Evolutionary conservation across 768 basidiomycete species (phyloP).

Genomic region (Mycena indigotica): DNA sequence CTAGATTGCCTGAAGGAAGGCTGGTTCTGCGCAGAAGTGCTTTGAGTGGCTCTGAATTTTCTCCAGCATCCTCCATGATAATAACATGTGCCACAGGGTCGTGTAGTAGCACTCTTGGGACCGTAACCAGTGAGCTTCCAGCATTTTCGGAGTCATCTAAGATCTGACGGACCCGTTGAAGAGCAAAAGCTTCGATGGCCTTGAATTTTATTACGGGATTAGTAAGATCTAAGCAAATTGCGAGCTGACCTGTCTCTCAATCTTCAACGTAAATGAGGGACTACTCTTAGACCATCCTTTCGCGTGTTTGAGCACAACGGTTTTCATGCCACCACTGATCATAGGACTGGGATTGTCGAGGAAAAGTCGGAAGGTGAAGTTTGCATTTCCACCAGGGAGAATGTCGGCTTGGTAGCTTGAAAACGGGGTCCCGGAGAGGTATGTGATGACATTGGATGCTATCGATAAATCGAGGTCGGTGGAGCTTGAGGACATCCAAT

Average conservation of each 20-base stretch:
- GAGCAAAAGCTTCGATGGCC: constrained; percentile 49
- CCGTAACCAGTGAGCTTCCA: constrained; percentile 42
- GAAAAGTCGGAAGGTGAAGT: constrained; percentile 60
- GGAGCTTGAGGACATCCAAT: too few species aligned
- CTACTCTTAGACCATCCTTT: constrained; percentile 42
- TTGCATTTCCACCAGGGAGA: constrained; percentile 55
- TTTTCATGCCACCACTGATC: constrained; percentile 36
- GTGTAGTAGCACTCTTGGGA: constrained; percentile 52
- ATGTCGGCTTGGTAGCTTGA: constrained; percentile 39
- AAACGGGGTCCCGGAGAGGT: constrained; percentile 52
- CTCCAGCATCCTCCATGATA: constrained; percentile 66
- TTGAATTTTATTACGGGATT: not conserved
- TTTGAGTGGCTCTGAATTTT: constrained; percentile 42
- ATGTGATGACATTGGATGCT: constrained; percentile 32
- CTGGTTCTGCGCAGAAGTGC: constrained; percentile 14
- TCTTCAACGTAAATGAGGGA: constrained; percentile 26
- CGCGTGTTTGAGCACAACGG: constrained; percentile 62
- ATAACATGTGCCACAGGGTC: constrained; percentile 53
- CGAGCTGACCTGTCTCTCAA: not conserved
- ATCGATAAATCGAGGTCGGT: not conserved
- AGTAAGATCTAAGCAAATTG: not conserved
- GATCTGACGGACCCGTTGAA: constrained; percentile 44
- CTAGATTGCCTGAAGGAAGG: constrained; percentile 15
- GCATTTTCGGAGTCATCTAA: constrained; percentile 28
- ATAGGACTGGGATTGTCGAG: constrained; percentile 39